Conservation (phyloP, 2,329 filamentous ascomycete species). For the Penicillium sp. region DNA sequence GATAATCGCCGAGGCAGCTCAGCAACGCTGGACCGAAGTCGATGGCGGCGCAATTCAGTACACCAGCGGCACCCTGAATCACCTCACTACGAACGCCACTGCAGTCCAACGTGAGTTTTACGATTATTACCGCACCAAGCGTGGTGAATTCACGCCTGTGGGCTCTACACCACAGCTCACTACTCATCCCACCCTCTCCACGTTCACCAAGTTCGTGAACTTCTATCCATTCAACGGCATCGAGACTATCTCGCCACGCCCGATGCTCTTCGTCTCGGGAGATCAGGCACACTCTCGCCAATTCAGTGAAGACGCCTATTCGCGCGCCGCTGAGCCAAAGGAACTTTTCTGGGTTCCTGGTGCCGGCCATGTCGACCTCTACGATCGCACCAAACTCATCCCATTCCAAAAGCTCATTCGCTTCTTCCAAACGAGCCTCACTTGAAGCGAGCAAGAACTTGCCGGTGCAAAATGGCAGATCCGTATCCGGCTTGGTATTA, state of each 20-base stretch:
- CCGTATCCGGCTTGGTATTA: no score
- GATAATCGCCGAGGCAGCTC: conserved; percentile 11
- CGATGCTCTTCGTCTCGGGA: conserved; percentile 23
- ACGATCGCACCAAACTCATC: conserved; percentile 28
- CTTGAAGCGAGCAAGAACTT: no score
- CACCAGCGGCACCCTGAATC: conserved; percentile 20
- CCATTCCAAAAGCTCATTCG: conserved; percentile 32
- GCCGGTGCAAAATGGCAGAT: no score
- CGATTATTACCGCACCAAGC: conserved; percentile 34
- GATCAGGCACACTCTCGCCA: conserved; percentile 24
- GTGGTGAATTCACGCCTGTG: conserved; percentile 27
- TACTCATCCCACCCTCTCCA: conserved; percentile 32
- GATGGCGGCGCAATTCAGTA: conserved; percentile 15
- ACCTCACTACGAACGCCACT: conserved; percentile 20
- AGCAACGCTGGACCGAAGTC: conserved; percentile 23
- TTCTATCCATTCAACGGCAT: conserved; percentile 28
- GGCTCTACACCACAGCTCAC: conserved; percentile 23
- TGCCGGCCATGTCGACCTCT: background rate
- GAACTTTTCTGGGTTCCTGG: background rate
- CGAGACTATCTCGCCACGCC: conserved; percentile 24
- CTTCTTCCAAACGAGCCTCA: conserved; percentile 24
- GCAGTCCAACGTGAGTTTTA: conserved; percentile 29
- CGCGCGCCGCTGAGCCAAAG: conserved; percentile 24
- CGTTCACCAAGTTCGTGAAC: conserved; percentile 31
- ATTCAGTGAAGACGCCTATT: conserved; percentile 25